A percentile compares a stretch with the other conserved stretches of the same genome.
Evolutionary conservation across 2,329 filamentous ascomycete species (phyloP).

Genomic region (Blastomyces silverae): DNA sequence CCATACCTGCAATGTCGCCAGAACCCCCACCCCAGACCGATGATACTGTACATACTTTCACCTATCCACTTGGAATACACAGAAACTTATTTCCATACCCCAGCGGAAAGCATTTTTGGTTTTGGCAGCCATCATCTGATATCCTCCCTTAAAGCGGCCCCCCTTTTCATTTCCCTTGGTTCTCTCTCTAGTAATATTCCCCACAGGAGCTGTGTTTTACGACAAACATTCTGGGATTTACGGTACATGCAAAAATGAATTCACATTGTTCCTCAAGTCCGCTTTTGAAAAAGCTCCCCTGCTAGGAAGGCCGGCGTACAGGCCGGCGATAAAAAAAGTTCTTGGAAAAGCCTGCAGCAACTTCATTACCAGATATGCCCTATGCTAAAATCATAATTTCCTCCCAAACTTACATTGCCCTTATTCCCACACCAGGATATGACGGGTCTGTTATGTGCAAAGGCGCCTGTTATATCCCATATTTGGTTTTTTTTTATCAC

Average conservation of each 20-base stretch:
- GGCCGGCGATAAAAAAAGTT: not conserved
- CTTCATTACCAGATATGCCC: not conserved
- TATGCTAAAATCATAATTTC: not conserved
- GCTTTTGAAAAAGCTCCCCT: not conserved
- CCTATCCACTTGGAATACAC: not conserved
- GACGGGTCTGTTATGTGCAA: no score
- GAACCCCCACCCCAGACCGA: not conserved
- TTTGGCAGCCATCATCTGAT: not conserved
- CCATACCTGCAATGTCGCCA: not conserved
- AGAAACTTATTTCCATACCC: not conserved
- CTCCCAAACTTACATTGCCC: not conserved
- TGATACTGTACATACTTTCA: not conserved
- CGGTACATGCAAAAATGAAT: not conserved
- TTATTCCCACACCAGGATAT: not conserved
- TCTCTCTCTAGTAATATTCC: not conserved
- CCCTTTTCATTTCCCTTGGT: not conserved
- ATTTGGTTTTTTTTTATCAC: no score
- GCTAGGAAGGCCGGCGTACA: not conserved
- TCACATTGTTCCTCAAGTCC: not conserved
- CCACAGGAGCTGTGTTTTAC: not conserved
- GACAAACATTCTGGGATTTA: not conserved
- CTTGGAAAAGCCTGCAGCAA: not conserved
- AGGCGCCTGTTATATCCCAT: no score
- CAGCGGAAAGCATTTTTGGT: not conserved
- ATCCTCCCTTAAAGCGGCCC: not conserved